Base-by-base conservation (phyloP, 2,329 filamentous ascomycete genomes). In the Cladosporium colombiae region DNA sequence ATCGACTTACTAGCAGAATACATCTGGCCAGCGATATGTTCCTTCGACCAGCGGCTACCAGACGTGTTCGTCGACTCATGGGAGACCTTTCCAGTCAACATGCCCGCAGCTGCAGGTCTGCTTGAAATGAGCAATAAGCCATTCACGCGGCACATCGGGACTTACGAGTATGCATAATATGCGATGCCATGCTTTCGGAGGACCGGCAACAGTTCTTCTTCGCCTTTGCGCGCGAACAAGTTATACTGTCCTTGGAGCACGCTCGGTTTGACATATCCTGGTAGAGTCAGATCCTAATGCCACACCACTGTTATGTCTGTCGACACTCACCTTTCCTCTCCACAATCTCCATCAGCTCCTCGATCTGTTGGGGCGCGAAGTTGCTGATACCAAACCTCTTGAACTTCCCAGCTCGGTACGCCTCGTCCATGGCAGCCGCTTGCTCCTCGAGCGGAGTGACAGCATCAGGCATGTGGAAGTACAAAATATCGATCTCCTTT, bases 381-480 rank as follows among this genome's bases (percentile, higher is more conserved):
- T 85, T 85, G 65, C 76, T 79, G 49, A 84, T 72, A 0, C 81
- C 82, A 37, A 82, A 78, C 1, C 77, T 72, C n/a, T 73, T 72
- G 69, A 85, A 83, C 29, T 77, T 75, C 0, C 83, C 83, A 58
- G 81, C 77, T 27, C 79, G 68, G 72, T 82, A 74, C 0, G 85
- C 75, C 5, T 78, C 72, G 68, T 85, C 78, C 37, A 85, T 79
- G 29, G 77, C 81, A 7, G 74, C 72, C n/a, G 84, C 73, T 1
- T 83, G 84, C 5, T 80, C 78, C 59, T 81, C 79, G 60, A 79
- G 77, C 0, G 83, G 81, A 1, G 77, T 79, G 0, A 72, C 79
- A n/a, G 79, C 75, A 69, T 85, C 83, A 62, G 83, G 83, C 0
- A 76, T 79, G 68, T 85, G 83, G 2, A 85, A 77, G 66, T 85